Evolutionary conservation across 371 early-diverging fungal species (phyloP).

Genomic region (Choanephora cucurbitarum): DNA sequence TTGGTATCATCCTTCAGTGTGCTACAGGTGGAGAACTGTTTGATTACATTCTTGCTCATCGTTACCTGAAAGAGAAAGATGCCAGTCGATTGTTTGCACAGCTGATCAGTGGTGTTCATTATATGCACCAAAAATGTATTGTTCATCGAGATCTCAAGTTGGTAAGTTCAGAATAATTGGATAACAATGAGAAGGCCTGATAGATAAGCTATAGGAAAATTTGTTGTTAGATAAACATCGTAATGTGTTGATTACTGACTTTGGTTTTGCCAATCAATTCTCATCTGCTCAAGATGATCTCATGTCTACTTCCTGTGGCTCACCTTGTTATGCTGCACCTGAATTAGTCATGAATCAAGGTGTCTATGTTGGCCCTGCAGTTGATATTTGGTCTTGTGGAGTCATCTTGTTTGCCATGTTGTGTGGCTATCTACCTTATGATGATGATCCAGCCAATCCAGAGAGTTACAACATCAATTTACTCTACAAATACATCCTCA

Average conservation of each 20-base stretch:
- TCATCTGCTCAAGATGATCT: conserved; percentile 64
- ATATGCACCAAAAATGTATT: conserved; percentile 86
- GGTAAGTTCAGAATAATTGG: too few species aligned
- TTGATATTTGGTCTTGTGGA: conserved; percentile 95
- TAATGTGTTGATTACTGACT: conserved; percentile 96
- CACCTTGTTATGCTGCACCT: conserved; percentile 98
- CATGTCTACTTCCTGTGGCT: conserved; percentile 92
- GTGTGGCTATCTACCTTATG: conserved; percentile 82
- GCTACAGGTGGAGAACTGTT: conserved; percentile 97
- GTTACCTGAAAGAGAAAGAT: conserved; percentile 90
- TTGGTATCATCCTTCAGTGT: conserved; percentile 95
- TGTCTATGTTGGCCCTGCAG: conserved; percentile 95
- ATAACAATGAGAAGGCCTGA: too few species aligned
- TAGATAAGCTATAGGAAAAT: conserved; percentile 75
- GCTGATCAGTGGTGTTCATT: conserved; percentile 87
- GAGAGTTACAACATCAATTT: conserved; percentile 67
- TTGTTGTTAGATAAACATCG: conserved; percentile 81
- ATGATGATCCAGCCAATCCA: conserved; percentile 80
- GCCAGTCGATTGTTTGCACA: conserved; percentile 94
- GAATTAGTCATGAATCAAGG: conserved; percentile 94
- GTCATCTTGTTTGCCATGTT: conserved; percentile 86
- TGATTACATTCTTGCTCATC: conserved; percentile 93
- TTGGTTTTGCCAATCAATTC: conserved; percentile 98
- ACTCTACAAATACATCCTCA: conserved; percentile 60
- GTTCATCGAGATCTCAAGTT: conserved; percentile 97